Base-by-base conservation (phyloP, 306 rosid species). In the Rubus idaeus region DNA sequence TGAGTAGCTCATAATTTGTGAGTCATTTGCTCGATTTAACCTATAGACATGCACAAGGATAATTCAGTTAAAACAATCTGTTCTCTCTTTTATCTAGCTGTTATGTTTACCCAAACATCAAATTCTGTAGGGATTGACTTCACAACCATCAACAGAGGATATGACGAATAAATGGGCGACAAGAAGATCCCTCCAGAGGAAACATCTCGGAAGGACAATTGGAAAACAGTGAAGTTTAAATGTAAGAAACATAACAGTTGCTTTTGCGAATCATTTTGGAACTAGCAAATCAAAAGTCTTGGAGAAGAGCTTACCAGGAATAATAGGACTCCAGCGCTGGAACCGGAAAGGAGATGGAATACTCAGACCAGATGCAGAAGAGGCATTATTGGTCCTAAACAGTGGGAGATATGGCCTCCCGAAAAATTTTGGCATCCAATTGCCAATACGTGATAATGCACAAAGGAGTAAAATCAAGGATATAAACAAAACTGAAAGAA, bases 301-400 rank as follows among this genome's bases (percentile, higher is more conserved):
- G 52, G 51, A 58, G 21, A 60, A 78, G 71, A 78, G 78, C 90
- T 90, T 86, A 92, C 98, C 97, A 42, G 92, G 76, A 79, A 41
- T 92, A 51, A 90, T 83, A 42, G 96, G 92, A 84, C 96, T 90
- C 97, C 98, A 92, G 39, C 93, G 86, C 78, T 86, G 90, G 80
- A 92, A 87, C 80, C 90, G 83, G 64, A 91, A 94, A 81, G 96
- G 89, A 73, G 97, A 90, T 42, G 92, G 77, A 55, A 94, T 87
- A 79, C 76, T 90, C 56, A 88, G 90, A 84, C 84, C 94, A 46
- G 98, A 94, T 68, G 93, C 80, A 83, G 87, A 74, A 45, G 95
- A 82, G 55, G 74, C 89, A 81, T 86, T 73, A 72, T 82, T 92
- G 68, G 84, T 86, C 84, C 93, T 74, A 90, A 92, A 90, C 77